These are phyloP conservation scores for Xylariales sp. DNA, from an alignment of 2,329 filamentous ascomycete genomes.

Conservation along the genomic window DNA sequence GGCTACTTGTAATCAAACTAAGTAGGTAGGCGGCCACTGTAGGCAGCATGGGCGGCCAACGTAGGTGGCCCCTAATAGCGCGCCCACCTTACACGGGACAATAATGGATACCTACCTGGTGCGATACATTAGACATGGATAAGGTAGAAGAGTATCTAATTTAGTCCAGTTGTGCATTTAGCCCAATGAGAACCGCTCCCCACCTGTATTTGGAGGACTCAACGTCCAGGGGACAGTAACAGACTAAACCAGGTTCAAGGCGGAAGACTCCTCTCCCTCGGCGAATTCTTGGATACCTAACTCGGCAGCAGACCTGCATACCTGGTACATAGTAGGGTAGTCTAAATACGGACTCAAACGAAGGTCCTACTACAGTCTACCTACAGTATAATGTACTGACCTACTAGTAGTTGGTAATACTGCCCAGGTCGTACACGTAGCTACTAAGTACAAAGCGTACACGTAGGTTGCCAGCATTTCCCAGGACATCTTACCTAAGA, in stretches of 20 bases:
- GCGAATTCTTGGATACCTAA: slow-evolving; percentile 31
- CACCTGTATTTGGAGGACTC: slow-evolving; percentile 15
- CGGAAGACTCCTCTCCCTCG: slow-evolving; percentile 22
- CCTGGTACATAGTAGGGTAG: background rate
- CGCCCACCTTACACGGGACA: no score
- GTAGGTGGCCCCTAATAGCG: no score
- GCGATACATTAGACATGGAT: slow-evolving; percentile 1
- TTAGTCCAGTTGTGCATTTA: slow-evolving; percentile 3
- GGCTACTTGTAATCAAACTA: no score
- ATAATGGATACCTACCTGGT: no score
- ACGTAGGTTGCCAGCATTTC: slow-evolving; percentile 14
- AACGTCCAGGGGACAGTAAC: background rate
- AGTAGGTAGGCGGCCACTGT: no score
- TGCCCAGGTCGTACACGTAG: slow-evolving; percentile 12
- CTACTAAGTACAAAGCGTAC: slow-evolving; percentile 5
- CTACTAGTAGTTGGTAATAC: background rate
- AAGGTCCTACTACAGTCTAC: background rate
- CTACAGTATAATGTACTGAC: background rate
- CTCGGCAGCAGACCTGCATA: slow-evolving; percentile 12
- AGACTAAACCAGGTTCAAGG: slow-evolving; percentile 33
- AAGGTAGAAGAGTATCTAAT: background rate
- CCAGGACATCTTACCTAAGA: slow-evolving; percentile 32
- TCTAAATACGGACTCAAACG: slow-evolving; percentile 6
- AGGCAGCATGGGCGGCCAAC: no score
- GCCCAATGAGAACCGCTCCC: slow-evolving; percentile 22